Evolutionary conservation across 257 asterid genomes (phyloP), one percentile per base, ranked within the genome.

Genomic region (Leptodermis oblonga): DNA sequence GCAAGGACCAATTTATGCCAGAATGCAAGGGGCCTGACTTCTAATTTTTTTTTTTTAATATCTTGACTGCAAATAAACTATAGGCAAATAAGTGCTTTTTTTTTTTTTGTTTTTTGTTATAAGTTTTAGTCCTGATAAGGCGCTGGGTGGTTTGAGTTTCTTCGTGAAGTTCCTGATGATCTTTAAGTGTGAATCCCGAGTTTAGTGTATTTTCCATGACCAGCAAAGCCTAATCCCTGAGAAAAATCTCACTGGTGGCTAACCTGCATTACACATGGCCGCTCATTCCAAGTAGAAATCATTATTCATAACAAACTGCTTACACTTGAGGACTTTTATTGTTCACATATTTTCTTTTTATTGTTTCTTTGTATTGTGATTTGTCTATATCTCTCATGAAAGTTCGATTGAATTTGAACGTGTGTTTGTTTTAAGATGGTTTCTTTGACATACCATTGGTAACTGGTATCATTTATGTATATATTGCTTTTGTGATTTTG

Each of bases 1-100:
- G 28, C 30, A 43, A 18, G 76, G 76, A 49, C 28, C 43, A 67
- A 54, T 70, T 67, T 45, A 65, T 60, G 37, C 37, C 62, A 67
- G 70, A 70, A 39, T 69, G n/a, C 42, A 20, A 28, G 62, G 68
- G 70, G 56, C 49, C 51, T 17, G 69, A 26, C 49, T n/a, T 22
- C 30, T 52, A 30, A n/a, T 30, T 53, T 20, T 10, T 34, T 37
- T 14, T 12, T 68, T n/a, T 66, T 4, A 11, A 22, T 48, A 23
- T 18, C 62, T n/a, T 36, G 33, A 67, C 45, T 74, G 26, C 45
- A 49, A 17, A 17, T 33, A 0, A 48, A 37, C 4, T 25, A 31
- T 58, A 25, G 65, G 49, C 65, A 43, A 39, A 37, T 74, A 31
- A 34, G 37, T 58, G 11, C 1, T 36, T 31, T 2, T 55, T 7